Evolutionary conservation across 1,139 yeast genomes (phyloP), one percentile per base, ranked within the genome.

Genomic region (Pichia inconspicua): DNA sequence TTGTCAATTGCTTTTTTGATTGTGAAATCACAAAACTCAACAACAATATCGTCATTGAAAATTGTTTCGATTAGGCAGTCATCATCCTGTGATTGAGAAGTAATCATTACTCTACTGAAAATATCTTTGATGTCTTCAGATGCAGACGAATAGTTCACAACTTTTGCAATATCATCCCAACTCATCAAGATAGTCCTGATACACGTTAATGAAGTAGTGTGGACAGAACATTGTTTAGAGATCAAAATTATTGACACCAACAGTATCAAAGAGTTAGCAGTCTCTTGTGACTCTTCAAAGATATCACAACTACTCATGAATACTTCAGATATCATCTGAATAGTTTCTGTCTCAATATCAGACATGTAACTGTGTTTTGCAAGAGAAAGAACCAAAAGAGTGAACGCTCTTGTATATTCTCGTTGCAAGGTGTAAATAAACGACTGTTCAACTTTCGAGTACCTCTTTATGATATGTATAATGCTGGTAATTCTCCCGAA

Each of bases 301-400:
- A 34, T 34, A 17, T 40, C 36, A n/a, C 55, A 52, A 17, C 54
- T 48, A 19, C 54, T 41, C 58, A 60, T 59, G 25, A 58, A 48
- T 2, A 47, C 46, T 14, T 61, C 52, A 30, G 55, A 57, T 36
- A 59, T 55, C 17, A 45, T 35, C 19, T 51, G 55, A 27, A 58
- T 32, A 2, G 34, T 36, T 7, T 48, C 41, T 22, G 36, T 10
- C 12, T 19, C 7, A 12, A 19, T 6, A 28, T 49, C 54, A 9
- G 27, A 31, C 38, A 15, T n/a, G 37, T 34, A 15, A 34, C 3
- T 4, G 5, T 34, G 40, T 25, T 44, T 48, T 0, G 56, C 48
- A 25, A 48, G 46, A 19, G 44, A 43, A 15, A 47, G 37, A 10
- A 54, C 48, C 11, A 52, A 36, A 28, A 50, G 48, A 2, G 52